phyloP scores from a whole-genome alignment of 305 asterid genomes.

The Plantago coronopus region DNA sequence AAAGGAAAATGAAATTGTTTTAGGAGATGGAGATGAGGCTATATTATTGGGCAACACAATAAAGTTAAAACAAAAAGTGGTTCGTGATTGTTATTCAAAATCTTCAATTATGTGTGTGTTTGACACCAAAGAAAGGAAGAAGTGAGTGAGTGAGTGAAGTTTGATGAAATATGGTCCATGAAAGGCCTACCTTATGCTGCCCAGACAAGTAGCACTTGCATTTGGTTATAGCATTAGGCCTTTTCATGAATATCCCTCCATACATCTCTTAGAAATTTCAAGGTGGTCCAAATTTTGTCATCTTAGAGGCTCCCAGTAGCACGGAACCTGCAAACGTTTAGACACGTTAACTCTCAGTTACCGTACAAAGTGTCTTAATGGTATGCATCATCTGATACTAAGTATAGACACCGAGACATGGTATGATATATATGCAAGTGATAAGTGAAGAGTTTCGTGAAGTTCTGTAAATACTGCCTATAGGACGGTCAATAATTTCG shows the following conservation, averaged over 20 bases:
- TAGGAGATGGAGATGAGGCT: constrained; percentile 3
- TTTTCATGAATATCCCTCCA: constrained; percentile 2
- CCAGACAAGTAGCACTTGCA: constrained; percentile 15
- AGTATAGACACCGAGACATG: no score
- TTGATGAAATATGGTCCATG: constrained; percentile 8
- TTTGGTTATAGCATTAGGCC: constrained; percentile 4
- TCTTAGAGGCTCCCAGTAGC: constrained; percentile 4
- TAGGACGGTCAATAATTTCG: no score
- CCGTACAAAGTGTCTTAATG: no score
- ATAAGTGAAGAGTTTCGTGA: no score
- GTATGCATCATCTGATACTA: no score
- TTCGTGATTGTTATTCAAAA: constrained; percentile 8
- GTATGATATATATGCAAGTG: no score
- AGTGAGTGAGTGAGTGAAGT: not conserved
- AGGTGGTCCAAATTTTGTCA: not conserved
- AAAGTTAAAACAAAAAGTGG: constrained; percentile 13
- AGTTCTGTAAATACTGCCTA: no score
- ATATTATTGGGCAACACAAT: constrained; percentile 10
- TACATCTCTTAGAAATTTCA: not conserved
- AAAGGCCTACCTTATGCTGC: constrained; percentile 6
- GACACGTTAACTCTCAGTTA: not conserved
- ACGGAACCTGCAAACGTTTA: not conserved
- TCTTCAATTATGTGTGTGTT: constrained; percentile 8
- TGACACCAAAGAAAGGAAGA: constrained; percentile 8
- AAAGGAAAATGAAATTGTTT: not conserved